Conservation (phyloP, 23 red algal genomes). For the Gracilaria vermiculophylla region DNA sequence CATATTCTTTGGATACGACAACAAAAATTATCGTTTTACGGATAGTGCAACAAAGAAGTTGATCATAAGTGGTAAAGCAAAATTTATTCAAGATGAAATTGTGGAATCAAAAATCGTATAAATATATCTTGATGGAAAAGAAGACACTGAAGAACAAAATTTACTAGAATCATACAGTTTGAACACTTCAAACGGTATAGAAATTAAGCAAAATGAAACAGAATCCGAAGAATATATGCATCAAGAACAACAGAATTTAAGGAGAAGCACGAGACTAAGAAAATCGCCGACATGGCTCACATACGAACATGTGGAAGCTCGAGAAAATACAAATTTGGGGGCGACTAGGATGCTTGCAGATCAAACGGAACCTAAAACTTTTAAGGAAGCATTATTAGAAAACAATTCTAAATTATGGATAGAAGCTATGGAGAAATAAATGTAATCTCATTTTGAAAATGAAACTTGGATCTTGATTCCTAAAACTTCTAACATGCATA, state of each 20-base stretch:
- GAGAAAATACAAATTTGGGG: background rate
- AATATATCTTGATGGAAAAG: too few species aligned
- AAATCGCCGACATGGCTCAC: conserved; percentile 1
- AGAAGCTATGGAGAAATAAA: background rate
- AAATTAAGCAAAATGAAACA: background rate
- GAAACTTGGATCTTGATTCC: background rate
- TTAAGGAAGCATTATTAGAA: background rate
- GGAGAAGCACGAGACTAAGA: background rate
- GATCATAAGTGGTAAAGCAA: background rate
- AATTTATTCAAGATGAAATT: too few species aligned
- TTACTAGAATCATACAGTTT: too few species aligned
- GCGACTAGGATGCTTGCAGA: background rate
- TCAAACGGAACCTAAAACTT: background rate
- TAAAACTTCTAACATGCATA: background rate
- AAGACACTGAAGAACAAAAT: background rate
- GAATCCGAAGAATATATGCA: background rate
- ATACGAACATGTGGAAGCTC: background rate
- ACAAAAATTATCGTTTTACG: conserved; percentile 7
- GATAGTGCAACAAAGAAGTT: background rate
- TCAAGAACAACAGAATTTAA: background rate
- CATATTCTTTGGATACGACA: conserved; percentile 18
- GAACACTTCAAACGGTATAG: too few species aligned
- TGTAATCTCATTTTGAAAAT: background rate
- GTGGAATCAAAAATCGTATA: background rate
- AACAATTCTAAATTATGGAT: background rate